Evolutionary conservation across 2,329 filamentous ascomycete genomes (phyloP), one percentile per base, ranked within the genome.

Genomic region (Penicillium concentricum): DNA sequence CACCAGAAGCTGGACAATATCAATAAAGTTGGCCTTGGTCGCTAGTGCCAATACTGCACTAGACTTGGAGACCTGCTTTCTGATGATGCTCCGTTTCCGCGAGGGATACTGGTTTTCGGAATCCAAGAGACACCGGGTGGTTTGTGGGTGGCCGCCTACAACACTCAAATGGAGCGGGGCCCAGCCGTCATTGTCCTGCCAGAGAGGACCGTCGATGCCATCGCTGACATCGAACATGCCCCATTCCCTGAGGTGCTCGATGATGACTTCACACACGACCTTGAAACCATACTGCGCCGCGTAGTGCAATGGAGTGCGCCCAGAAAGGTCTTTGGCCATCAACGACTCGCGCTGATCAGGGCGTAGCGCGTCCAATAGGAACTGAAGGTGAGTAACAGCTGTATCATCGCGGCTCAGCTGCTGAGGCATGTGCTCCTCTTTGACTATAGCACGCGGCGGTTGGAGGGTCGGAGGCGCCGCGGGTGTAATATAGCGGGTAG

Each of bases 281-380:
- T 94, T 90, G 66, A 97, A 92, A 2, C 94, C 94, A 70, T 95
- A 96, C 71, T 97, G 92, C 0, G 94, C 93, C 3, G 92, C 92
- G 70, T 97, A 97, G 72, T 97, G 93, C 12, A 97, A 81, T 1
- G 93, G 92, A 15, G 93, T 82, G 5, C 93, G 88, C 3, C 91
- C 92, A 58, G 93, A 89, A 0, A 86, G 82, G 74, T 97, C 93
- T 57, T 83, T 86, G 13, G 84, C 83, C 48, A 83, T 79, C 12
- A 97, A 78, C 0, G 88, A 88, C 13, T 72, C 62, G 12, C 87
- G 84, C 64, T 97, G 93, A 10, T 83, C 78, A 0, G 83, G 80
- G 12, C 79, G 83, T 8, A 99, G 81, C 28, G 82, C 80, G 45
- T 92, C 87, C 5, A 99, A 80, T 8, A 88, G 68, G 67, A 82